phyloP scores from a whole-genome alignment of 805 yeast genomes.

The Komagataella populi region DNA sequence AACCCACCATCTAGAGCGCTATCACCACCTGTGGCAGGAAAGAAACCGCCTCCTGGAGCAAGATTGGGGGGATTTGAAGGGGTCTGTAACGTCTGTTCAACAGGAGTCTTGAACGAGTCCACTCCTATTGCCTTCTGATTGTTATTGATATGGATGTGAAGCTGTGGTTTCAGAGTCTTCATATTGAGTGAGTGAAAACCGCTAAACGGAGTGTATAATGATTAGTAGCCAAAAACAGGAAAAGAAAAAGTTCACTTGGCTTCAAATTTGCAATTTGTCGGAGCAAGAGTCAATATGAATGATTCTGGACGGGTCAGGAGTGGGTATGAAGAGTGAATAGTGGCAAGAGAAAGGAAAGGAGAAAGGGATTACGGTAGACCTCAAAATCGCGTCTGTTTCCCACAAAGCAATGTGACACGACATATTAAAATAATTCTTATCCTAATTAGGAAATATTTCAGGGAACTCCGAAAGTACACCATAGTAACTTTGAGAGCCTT shows the following conservation, averaged over 20 bases:
- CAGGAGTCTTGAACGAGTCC: background rate
- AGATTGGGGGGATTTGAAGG: background rate
- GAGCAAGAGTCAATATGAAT: background rate
- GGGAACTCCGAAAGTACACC: background rate
- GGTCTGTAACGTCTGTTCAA: background rate
- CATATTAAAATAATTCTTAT: background rate
- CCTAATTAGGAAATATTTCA: background rate
- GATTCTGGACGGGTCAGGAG: background rate
- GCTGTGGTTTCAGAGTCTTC: background rate
- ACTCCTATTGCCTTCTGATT: background rate
- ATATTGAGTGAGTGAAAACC: background rate
- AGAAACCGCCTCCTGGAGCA: background rate
- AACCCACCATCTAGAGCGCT: background rate
- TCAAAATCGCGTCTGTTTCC: background rate
- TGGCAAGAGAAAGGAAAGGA: background rate
- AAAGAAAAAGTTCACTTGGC: background rate
- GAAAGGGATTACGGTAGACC: background rate
- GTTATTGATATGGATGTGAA: background rate
- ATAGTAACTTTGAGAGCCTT: background rate
- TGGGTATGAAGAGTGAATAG: background rate
- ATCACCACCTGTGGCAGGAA: background rate
- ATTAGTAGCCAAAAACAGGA: background rate
- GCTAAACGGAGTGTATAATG: background rate
- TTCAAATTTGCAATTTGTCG: background rate
- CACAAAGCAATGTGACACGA: background rate